These are phyloP conservation scores for Phaseolus coccineus DNA, from an alignment of 331 rosid species.

Conservation along the genomic window DNA sequence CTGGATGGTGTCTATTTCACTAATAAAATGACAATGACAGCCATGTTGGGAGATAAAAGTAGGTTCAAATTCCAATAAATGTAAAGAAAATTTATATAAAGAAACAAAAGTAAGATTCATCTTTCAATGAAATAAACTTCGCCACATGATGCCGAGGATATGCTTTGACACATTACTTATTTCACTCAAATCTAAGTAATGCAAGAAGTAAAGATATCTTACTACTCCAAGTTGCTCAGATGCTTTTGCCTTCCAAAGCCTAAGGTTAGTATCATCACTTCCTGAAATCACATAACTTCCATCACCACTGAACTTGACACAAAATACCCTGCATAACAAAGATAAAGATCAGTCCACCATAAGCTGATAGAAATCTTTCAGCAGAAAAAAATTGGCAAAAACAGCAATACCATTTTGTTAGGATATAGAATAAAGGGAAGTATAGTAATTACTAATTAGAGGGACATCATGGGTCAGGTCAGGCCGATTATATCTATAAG, in stretches of 20 bases:
- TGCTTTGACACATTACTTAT: neutral
- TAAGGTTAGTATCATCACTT: constrained; percentile 94
- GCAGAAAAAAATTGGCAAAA: constrained; percentile 5
- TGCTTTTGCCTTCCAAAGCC: constrained; percentile 99
- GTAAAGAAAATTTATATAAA: neutral
- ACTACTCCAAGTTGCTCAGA: constrained; percentile 98
- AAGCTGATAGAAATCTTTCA: neutral
- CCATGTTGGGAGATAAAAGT: neutral
- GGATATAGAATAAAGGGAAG: too few relatives aligned
- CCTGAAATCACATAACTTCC: constrained; percentile 96
- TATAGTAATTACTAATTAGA: too few relatives aligned
- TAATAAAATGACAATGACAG: neutral
- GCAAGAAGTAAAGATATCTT: constrained; percentile 53
- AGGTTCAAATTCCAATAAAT: neutral
- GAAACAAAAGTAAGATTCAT: constrained; percentile 10
- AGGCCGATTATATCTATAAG: too few relatives aligned
- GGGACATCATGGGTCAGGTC: too few relatives aligned
- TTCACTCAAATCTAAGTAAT: constrained; percentile 11
- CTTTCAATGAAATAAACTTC: neutral
- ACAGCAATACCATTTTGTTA: neutral
- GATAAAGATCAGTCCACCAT: constrained; percentile 21
- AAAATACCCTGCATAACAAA: constrained; percentile 76
- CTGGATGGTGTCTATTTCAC: constrained; percentile 15
- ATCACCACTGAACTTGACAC: constrained; percentile 92
- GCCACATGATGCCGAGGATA: neutral